Base-by-base conservation (phyloP, 192 early-diverging fungal genomes). In the Coemansia biformis region DNA sequence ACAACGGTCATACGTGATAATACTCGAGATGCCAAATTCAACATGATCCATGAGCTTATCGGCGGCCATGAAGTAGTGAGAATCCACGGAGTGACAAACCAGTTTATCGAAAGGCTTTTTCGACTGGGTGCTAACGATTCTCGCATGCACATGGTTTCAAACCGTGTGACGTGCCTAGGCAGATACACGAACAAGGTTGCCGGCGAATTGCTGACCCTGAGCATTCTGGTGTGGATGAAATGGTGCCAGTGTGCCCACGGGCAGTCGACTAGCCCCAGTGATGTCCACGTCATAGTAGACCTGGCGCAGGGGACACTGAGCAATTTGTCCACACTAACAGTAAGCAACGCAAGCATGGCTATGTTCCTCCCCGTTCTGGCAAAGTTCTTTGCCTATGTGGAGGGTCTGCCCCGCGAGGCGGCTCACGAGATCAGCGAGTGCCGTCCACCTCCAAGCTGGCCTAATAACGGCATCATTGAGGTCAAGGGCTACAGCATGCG, bases 331-430 rank as follows among this genome's bases (percentile, higher is more conserved):
- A 31, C 44, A 4, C 14, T 60, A 5, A 17, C 44, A 1, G 10
- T 46, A n/a, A 15, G n/a, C 5, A 42, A 19, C 11, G 18, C 39
- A 0, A 12, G 11, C 4, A 17, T 43, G 8, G 26, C n/a, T 1
- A 13, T 24, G 16, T 8, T 8, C 10, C 23, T 36, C 2, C 39
- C 36, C 5, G 24, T 19, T 10, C 38, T 61, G 23, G 39, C 51
- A 18, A 40, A 46, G 14, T 63, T 43, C 18, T 43, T 51, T 28
- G 48, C 34, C 1, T 63, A 51, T n/a, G 21, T 54, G 5, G 48
- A 59, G 21, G 19, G 41, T 8, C 34, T 63, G 38, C 43, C 17
- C 2, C 81, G 89, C 46, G 92, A 95, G 50, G 62, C 78, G 0
- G 59, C 83, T 14, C 75, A 70, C 28, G 53, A 81, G 15, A 78